These are phyloP conservation scores for Adansonia rubrostipa DNA, from an alignment of 441 rosid species.

Conservation along the genomic window DNA sequence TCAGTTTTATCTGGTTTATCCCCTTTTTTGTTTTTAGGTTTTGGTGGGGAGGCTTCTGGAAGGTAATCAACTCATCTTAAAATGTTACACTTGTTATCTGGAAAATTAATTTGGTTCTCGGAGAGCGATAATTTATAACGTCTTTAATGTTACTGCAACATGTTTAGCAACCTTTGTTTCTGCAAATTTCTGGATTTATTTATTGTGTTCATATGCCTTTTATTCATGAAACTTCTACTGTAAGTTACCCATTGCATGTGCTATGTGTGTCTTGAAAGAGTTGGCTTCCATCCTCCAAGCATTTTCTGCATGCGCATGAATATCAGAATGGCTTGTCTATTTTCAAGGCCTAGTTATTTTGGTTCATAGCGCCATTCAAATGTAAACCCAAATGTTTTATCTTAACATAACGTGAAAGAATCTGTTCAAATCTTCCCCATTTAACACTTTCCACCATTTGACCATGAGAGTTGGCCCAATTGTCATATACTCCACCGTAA, in stretches of 20 bases:
- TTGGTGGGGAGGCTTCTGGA: slow-evolving; percentile 99
- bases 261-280: neutral
- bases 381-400: neutral
- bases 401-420: neutral
- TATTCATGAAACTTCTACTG: neutral
- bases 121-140: neutral
- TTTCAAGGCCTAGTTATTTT: slow-evolving; percentile 3
- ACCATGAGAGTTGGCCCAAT: slow-evolving; percentile 15
- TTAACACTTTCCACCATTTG: neutral
- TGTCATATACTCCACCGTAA: neutral
- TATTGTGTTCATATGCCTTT: neutral
- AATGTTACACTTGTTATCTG: neutral
- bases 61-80: slow-evolving; percentile 56
- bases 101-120: neutral
- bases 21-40: slow-evolving; percentile 60
- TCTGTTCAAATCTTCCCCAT: neutral
- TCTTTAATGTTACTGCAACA: slow-evolving; percentile 16
- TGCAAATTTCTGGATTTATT: neutral
- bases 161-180: slow-evolving; percentile 9
- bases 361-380: neutral
- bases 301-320: slow-evolving; percentile 4
- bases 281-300: slow-evolving; percentile 2
- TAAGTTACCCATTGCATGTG: slow-evolving; percentile 11
- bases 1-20: slow-evolving; percentile 27
- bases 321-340: slow-evolving; percentile 7